Base-by-base conservation (phyloP, 1,284 basidiomycete genomes). In the Stereum hirsutum region DNA sequence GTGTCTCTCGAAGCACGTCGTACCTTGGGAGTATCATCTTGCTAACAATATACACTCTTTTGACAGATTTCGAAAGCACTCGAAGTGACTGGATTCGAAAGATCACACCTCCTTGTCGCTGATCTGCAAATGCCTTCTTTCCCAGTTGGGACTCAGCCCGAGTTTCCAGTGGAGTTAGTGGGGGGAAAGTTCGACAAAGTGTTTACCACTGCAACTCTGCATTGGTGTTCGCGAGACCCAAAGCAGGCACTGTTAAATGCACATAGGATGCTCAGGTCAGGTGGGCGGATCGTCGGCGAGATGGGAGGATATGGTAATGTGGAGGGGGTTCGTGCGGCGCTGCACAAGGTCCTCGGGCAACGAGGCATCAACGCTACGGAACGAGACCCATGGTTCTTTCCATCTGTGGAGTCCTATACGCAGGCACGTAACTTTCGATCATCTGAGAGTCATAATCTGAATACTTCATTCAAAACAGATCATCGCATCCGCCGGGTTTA, bases 371-470 rank as follows among this genome's bases (percentile, higher is more conserved):
- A 89, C 54, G 75, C 85, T 4, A 55, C 60, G 3, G 51, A 59
- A 6, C 57, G 76, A 28, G 88, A 92, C 55, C 89, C 89, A 0
- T 92, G 87, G 87, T 89, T 78, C 61, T 91, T 89, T 54, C 89
- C 89, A 1, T 81, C 81, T 0, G 66, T 68, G 4, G 68, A 72
- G 31, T 75, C 83, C 48, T 89, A 91, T 58, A 61, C 57, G 35
- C 52, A 8, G 28, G 28, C n/a, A n/a, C 8, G 20, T 20, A 7
- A 24, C 36, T 38, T 17, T 38, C 19, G n/a, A 24, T 23, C 10
- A 10, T 36, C 4, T 7, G 20, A 38, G 8, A 1, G 1, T 24
- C 24, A 14, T 21, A 6, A 38, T 23, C 10, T 24, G 4, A 26
- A 17, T 24, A 26, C 11, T 38, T 19, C 21, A 14, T 11, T 12